These are phyloP conservation scores for Pythium phragmiticola DNA, from an alignment of 352 stramenopile species.

Conservation along the genomic window DNA sequence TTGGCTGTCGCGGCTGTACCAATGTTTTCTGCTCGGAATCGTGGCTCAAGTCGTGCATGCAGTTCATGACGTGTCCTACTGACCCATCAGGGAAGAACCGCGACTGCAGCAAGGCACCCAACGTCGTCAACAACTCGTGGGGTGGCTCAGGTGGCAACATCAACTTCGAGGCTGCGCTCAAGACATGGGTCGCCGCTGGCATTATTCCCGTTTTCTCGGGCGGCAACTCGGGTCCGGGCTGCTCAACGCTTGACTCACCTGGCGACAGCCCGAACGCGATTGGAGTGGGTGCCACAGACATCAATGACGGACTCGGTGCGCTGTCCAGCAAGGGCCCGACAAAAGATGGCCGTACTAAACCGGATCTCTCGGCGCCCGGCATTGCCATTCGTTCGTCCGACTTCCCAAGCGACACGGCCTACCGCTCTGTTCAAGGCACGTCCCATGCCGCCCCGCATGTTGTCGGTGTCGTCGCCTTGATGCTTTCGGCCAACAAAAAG, in stretches of 20 bases:
- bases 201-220: constrained; percentile 32
- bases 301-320: constrained; percentile 6
- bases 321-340: constrained; percentile 19
- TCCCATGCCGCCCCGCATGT: constrained; percentile 26
- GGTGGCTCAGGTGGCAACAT: constrained; percentile 6
- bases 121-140: constrained; percentile 27
- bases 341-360: constrained; percentile 17
- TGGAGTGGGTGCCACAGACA: constrained; percentile 24
- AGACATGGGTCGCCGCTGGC: constrained; percentile 23
- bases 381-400: constrained; percentile 1
- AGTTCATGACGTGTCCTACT: constrained; percentile 29
- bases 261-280: constrained; percentile 28
- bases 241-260: constrained; percentile 9
- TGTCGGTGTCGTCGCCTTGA: constrained; percentile 13
- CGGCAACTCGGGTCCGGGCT: constrained; percentile 26
- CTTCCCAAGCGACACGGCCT: background rate
- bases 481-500: background rate
- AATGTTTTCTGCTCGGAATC: constrained; percentile 21
- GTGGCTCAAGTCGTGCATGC: constrained; percentile 23
- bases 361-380: constrained; percentile 22
- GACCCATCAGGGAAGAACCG: constrained; percentile 3
- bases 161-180: constrained; percentile 14
- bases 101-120: constrained; percentile 8
- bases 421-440: constrained; percentile 5
- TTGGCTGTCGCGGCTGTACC: constrained; percentile 26